Evolutionary conservation across 2,329 filamentous ascomycete species (phyloP), one percentile per base, ranked within the genome.

Genomic region (Lasiodiplodia sp.): DNA sequence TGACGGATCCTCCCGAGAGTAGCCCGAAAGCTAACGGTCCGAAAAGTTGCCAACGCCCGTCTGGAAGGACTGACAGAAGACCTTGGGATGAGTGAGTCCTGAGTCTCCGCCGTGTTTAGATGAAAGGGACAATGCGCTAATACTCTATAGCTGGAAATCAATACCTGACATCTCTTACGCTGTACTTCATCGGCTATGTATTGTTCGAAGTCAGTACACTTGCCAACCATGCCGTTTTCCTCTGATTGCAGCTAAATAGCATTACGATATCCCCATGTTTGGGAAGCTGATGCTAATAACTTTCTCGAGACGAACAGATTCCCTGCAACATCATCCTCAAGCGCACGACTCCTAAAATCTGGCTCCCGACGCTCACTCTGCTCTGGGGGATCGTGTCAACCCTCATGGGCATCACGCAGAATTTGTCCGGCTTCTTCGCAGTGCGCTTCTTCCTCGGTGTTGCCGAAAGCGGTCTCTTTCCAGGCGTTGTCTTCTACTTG

Each of bases 281-380:
- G 8, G 31, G 31, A 10, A 34, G 31, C 8, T 0, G 31, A 34
- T 34, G 21, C 56, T 60, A 47, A 60, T 18, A 8, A n/a, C 21
- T 12, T 40, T 31, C 16, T 23, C 23, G 6, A 14, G 28, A 28
- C 8, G 21, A 10, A 28, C 55, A 73, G 84, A 83, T 90, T 6
- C 88, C 87, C 0, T 89, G 87, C 73, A 90, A 90, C 71, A 87
- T 90, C 70, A 79, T 89, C 11, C 82, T 90, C 21, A 90, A 90
- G 72, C 80, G 84, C 0, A 90, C 87, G 0, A 88, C 86, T 0
- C 87, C 87, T 0, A 79, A 77, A 63, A 77, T 79, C 51, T 80
- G 77, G 78, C 73, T 80, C 3, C 78, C 79, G 2, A 79, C 86
- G 0, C 77, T 90, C 2, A 89, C 87, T 2, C 62, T 80, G 1